Evolutionary conservation across 2,329 filamentous ascomycete genomes (phyloP).

Genomic region (Monosporascus sp.): DNA sequence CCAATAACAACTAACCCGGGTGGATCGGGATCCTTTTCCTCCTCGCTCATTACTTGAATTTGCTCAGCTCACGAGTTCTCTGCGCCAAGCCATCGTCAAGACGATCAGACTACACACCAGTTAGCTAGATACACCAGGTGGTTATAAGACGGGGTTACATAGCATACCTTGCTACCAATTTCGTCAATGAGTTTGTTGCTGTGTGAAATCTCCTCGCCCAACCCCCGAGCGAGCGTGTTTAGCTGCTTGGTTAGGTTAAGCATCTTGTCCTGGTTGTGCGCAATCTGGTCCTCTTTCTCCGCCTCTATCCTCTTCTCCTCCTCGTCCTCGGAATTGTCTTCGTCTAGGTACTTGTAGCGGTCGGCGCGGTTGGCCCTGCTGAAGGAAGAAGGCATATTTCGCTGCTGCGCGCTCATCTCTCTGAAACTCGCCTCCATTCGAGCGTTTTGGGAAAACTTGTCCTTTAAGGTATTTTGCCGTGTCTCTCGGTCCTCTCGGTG

Average conservation of each 20-base stretch:
- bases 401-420: slow-evolving; percentile 26
- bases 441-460: slow-evolving; percentile 45
- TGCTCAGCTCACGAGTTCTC: background rate
- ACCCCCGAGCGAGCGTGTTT: slow-evolving; percentile 68
- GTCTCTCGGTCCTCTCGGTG: slow-evolving; percentile 61
- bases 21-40: background rate
- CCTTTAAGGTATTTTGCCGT: slow-evolving; percentile 56
- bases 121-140: slow-evolving; percentile 4
- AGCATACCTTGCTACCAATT: slow-evolving; percentile 68
- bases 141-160: slow-evolving; percentile 15
- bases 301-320: slow-evolving; percentile 50
- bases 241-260: slow-evolving; percentile 63
- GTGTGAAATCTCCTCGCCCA: slow-evolving; percentile 66
- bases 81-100: slow-evolving; percentile 55
- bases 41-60: background rate
- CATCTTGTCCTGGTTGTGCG: slow-evolving; percentile 62
- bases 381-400: slow-evolving; percentile 14
- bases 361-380: slow-evolving; percentile 45
- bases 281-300: slow-evolving; percentile 55
- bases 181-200: slow-evolving; percentile 73
- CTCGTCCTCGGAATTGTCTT: slow-evolving; percentile 50
- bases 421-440: slow-evolving; percentile 48
- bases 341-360: slow-evolving; percentile 69
- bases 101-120: slow-evolving; percentile 59
- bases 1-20: background rate